Conservation (phyloP, 108 stramenopile genomes). For the Cyclotella sp. region DNA sequence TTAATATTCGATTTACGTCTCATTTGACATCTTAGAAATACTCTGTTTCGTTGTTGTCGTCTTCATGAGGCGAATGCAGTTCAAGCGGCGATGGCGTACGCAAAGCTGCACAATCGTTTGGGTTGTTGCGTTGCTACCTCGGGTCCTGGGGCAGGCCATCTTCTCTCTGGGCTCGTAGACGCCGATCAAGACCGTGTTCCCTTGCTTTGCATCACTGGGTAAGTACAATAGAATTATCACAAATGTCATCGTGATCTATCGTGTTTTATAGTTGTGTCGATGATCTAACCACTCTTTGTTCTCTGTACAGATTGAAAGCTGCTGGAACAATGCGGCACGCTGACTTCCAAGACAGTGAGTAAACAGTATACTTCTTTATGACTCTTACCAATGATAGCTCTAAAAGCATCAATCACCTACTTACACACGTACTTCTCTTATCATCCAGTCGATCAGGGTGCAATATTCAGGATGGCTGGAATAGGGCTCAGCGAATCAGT, state of each 20-base stretch:
- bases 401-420: too few species aligned
- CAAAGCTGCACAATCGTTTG: constrained; percentile 51
- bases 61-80: constrained; percentile 27
- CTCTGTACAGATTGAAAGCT: constrained; percentile 42
- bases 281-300: not conserved
- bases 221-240: too few species aligned
- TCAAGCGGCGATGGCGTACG: constrained; percentile 55
- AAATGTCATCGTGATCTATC: too few species aligned
- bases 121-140: constrained; percentile 55
- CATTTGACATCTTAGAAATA: not conserved
- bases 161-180: constrained; percentile 50
- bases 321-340: constrained; percentile 30
- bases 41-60: not conserved
- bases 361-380: not conserved
- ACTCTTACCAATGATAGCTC: too few species aligned
- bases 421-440: not conserved
- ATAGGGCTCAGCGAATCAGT: constrained; percentile 36
- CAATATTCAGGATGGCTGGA: constrained; percentile 56
- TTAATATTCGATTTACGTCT: not conserved
- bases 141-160: constrained; percentile 57
- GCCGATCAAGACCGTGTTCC: constrained; percentile 55
- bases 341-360: constrained; percentile 58
- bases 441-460: constrained; percentile 36
- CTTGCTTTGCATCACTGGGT: constrained; percentile 50
- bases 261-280: too few species aligned